These are phyloP conservation scores for Penicillium roqueforti DNA, from an alignment of 495 filamentous ascomycete species.

Conservation along the genomic window DNA sequence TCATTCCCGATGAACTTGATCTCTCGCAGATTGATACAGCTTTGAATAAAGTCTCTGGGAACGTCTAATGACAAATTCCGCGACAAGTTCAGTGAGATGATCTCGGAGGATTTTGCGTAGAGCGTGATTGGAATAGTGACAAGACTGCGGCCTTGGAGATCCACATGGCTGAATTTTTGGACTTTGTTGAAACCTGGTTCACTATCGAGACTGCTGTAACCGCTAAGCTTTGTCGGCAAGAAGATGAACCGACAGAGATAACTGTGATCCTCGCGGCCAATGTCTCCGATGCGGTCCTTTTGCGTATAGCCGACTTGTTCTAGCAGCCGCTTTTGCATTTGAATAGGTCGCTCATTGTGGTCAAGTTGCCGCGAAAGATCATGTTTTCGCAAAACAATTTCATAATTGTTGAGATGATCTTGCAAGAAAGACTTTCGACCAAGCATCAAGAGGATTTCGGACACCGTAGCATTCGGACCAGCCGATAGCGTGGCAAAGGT, in stretches of 20 bases:
- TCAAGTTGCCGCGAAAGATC: conserved; percentile 79
- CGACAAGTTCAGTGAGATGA: conserved; percentile 91
- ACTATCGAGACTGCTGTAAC: conserved; percentile 62
- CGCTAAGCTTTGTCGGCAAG: conserved; percentile 77
- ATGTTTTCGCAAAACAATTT: conserved; percentile 91
- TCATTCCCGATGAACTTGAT: conserved; percentile 95
- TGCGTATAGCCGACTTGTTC: conserved; percentile 91
- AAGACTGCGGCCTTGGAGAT: conserved; percentile 85
- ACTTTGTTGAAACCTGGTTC: conserved; percentile 77
- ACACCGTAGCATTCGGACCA: conserved; percentile 72
- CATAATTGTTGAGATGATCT: conserved; percentile 86
- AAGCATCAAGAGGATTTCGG: conserved; percentile 76
- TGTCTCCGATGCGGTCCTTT: conserved; percentile 82
- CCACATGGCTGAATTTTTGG: conserved; percentile 88
- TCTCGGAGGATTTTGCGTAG: conserved; percentile 86
- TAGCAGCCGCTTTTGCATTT: conserved; percentile 88
- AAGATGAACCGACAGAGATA: conserved; percentile 96
- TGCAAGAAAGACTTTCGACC: conserved; percentile 88
- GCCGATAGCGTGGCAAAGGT: conserved; percentile 90
- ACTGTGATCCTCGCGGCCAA: conserved; percentile 96
- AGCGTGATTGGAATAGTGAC: conserved; percentile 92
- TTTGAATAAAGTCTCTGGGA: conserved; percentile 93
- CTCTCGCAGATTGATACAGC: conserved; percentile 84
- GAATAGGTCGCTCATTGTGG: conserved; percentile 73
- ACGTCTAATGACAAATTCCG: conserved; percentile 88